Evolutionary conservation across 345 rosid genomes (phyloP).

Genomic region (Moricandia arvensis): DNA sequence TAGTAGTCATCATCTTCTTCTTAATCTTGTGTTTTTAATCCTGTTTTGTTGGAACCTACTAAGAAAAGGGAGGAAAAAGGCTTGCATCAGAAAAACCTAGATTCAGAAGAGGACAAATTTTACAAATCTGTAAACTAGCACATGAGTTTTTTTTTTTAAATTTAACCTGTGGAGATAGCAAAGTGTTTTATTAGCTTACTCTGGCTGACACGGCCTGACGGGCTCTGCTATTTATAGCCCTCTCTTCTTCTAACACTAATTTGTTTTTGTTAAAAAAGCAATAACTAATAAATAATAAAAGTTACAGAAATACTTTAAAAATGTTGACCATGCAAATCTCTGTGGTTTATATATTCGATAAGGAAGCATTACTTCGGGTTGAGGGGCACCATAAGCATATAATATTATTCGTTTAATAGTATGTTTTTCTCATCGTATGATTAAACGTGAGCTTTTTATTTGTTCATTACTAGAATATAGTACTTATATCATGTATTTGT

Average conservation of each 20-base stretch:
- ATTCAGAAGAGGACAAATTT: background rate
- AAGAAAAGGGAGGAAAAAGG: background rate
- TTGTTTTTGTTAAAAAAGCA: background rate
- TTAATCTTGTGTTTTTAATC: background rate
- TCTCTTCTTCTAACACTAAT: background rate
- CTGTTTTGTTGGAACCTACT: constrained; percentile 17
- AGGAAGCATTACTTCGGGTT: background rate
- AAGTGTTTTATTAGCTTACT: constrained; percentile 5
- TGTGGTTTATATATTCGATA: background rate
- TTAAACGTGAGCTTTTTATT: background rate
- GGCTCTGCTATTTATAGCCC: constrained; percentile 28
- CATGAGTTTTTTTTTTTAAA: background rate
- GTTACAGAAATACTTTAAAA: background rate
- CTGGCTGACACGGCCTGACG: constrained; percentile 5
- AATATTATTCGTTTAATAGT: background rate
- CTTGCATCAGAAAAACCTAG: background rate
- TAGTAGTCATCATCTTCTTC: background rate
- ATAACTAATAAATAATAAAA: background rate
- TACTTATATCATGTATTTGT: background rate
- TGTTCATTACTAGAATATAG: background rate
- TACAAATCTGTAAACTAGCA: background rate
- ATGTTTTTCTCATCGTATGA: background rate
- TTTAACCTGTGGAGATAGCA: background rate
- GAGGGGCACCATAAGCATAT: background rate
- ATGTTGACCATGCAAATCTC: constrained; percentile 2